Base-by-base conservation (phyloP, 1,139 yeast genomes). In the Ogataea hybrid region DNA sequence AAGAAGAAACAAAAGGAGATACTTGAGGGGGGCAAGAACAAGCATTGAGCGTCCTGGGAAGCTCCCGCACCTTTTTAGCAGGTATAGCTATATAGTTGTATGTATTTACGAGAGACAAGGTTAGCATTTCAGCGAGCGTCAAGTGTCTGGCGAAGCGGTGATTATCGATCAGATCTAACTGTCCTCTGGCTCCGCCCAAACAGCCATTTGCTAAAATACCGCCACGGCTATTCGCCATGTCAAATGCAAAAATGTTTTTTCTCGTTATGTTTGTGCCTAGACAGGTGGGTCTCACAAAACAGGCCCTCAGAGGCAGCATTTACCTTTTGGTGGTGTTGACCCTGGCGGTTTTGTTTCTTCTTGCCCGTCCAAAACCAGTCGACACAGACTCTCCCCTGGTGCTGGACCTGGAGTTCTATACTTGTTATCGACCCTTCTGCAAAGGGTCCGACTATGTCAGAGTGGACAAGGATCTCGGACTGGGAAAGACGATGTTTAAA, bases 391-490 rank as follows among this genome's bases (percentile, higher is more conserved):
- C 28, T 32, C 31, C 39, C 2, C 49, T 49, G 8, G 34, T 53
- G n/a, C 28, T 44, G 7, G 56, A 51, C 35, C 16, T 53, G 8
- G 48, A 48, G 7, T 42, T 52, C 23, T 25, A 41, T 14, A 29
- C 43, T 4, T 48, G 51, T 27, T 32, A 25, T 23, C 39, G 38
- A 22, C 33, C 43, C n/a, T 39, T 43, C 18, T 32, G 42, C 12
- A 25, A 21, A 6, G 35, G 35, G 18, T 10, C 35, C 3, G 31
- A 28, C n/a, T n/a, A 20, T 20, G 25, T 15, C 11, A 36, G 38
- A 16, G 31, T 53, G 11, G 49, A 53, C 15, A 54, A 53, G 28
- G 58, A 56, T 25, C 45, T 56, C 11, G 18, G 42, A 3, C 33
- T 54, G 22, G 49, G 46, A 1, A 34, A 41, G 20, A 41, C 35